A percentile compares a stretch with the other conserved stretches of the same genome.
These are phyloP conservation scores for Sporopachydermia lactativora DNA, from an alignment of 805 yeast species.

Conservation along the genomic window DNA sequence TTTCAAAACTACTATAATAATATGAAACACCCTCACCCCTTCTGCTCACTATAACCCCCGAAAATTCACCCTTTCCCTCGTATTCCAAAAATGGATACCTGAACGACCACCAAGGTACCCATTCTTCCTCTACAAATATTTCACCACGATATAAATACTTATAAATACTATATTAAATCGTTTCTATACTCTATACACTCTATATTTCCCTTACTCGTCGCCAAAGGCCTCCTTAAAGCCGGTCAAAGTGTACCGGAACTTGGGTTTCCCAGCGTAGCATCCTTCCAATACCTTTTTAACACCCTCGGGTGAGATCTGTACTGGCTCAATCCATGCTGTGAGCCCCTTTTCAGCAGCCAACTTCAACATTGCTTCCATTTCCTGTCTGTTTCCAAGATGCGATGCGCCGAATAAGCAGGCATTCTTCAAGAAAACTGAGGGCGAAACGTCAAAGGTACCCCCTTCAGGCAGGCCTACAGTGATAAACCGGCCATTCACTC, in stretches of 20 bases:
- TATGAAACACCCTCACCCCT: too few relatives aligned
- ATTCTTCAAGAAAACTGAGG: slow-evolving; percentile 33
- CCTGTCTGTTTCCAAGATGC: slow-evolving; percentile 41
- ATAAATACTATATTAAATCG: too few relatives aligned
- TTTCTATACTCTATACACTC: too few relatives aligned
- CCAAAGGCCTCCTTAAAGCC: slow-evolving; percentile 36
- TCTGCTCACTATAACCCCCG: too few relatives aligned
- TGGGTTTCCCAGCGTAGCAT: slow-evolving; percentile 39
- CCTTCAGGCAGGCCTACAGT: slow-evolving; percentile 32
- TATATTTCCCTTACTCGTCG: background rate
- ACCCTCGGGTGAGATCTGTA: slow-evolving; percentile 38
- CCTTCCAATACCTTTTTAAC: slow-evolving; percentile 42
- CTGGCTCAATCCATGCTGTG: slow-evolving; percentile 47
- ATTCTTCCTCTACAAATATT: too few relatives aligned
- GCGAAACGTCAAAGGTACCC: slow-evolving; percentile 27
- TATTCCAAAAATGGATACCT: too few relatives aligned
- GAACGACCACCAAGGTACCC: too few relatives aligned
- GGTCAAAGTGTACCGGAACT: slow-evolving; percentile 49
- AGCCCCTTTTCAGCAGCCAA: slow-evolving; percentile 40
- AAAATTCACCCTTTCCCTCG: too few relatives aligned
- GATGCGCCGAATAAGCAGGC: slow-evolving; percentile 44
- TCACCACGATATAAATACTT: too few relatives aligned
- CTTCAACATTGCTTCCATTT: slow-evolving; percentile 43
- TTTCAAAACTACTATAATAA: too few relatives aligned
- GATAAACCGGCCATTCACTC: slow-evolving; percentile 25